Conservation (phyloP, 495 filamentous ascomycete genomes). For the Hypoxylon fragiforme region DNA sequence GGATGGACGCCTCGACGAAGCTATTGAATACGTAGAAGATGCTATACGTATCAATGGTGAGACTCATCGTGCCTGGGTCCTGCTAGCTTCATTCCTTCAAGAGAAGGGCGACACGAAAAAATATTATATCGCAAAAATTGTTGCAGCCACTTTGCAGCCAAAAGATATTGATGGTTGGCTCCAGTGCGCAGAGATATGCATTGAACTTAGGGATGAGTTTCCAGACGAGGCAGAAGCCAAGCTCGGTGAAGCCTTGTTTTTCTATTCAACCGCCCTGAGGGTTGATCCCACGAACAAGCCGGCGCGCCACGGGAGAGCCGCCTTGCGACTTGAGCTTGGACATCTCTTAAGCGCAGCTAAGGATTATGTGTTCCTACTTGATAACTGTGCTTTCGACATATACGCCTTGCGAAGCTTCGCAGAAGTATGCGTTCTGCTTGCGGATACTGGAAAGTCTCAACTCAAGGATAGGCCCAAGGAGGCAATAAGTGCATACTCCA, state of each 20-base stretch:
- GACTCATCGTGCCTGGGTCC: constrained; percentile 74
- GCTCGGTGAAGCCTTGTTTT: constrained; percentile 63
- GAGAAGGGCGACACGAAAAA: constrained; percentile 69
- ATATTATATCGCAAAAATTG: constrained; percentile 67
- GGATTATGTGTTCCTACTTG: constrained; percentile 33
- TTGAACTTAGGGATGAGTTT: constrained; percentile 56
- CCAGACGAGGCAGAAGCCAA: constrained; percentile 52
- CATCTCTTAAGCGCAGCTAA: constrained; percentile 36
- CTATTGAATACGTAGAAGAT: constrained; percentile 62
- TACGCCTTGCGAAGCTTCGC: constrained; percentile 35
- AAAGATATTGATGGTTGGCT: constrained; percentile 70
- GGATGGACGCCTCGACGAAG: constrained; percentile 63
- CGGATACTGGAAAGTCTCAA: constrained; percentile 23
- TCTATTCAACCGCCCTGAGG: constrained; percentile 69
- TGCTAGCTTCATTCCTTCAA: constrained; percentile 72
- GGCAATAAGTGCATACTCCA: constrained; percentile 63
- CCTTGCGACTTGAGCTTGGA: constrained; percentile 59
- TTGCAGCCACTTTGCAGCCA: constrained; percentile 72
- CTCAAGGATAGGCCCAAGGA: constrained; percentile 39
- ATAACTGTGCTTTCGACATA: constrained; percentile 26
- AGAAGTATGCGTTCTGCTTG: constrained; percentile 32
- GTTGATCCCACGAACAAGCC: constrained; percentile 61
- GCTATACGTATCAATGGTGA: constrained; percentile 84
- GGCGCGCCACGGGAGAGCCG: constrained; percentile 63
- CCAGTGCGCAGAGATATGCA: constrained; percentile 65